A percentile compares a stretch with the other conserved stretches of the same genome.
These are phyloP conservation scores for Penicillium sp. DNA, from an alignment of 2,329 filamentous ascomycete species.

Conservation along the genomic window DNA sequence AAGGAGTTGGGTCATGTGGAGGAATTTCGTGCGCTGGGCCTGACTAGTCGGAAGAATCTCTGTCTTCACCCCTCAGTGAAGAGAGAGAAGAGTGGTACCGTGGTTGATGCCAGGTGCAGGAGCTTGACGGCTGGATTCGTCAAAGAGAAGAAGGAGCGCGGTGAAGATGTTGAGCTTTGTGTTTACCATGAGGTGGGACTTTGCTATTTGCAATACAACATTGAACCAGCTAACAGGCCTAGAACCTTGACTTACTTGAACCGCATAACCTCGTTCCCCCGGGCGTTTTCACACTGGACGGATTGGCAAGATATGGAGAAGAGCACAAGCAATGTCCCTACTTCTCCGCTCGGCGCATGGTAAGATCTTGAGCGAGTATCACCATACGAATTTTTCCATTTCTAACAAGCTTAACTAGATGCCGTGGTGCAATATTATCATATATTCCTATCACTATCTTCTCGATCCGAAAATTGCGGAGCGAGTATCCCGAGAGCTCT, in stretches of 20 bases:
- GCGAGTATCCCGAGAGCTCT: constrained; percentile 88
- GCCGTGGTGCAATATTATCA: constrained; percentile 99
- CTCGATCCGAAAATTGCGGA: constrained; percentile 98
- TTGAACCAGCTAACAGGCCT: constrained; percentile 22
- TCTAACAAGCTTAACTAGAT: constrained; percentile 58
- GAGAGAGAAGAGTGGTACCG: constrained; percentile 87
- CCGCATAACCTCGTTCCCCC: constrained; percentile 92
- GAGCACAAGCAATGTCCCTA: constrained; percentile 97
- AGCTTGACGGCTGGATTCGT: constrained; percentile 96
- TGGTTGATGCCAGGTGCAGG: constrained; percentile 94
- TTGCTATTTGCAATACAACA: background rate
- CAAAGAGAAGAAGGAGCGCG: constrained; percentile 93
- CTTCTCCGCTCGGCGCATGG: constrained; percentile 93
- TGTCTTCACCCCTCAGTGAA: constrained; percentile 96
- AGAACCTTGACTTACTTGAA: constrained; percentile 92
- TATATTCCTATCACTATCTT: constrained; percentile 98
- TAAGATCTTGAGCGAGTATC: constrained; percentile 37
- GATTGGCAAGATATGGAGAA: constrained; percentile 83
- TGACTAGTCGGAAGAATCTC: constrained; percentile 95
- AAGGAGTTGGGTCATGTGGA: constrained; percentile 87
- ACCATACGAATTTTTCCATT: background rate
- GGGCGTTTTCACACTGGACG: constrained; percentile 93
- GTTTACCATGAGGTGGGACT: constrained; percentile 81
- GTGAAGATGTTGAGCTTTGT: constrained; percentile 91
- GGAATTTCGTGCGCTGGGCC: constrained; percentile 85